Conservation (phyloP, 352 stramenopile species). For the Phytophthora agathidicida region DNA sequence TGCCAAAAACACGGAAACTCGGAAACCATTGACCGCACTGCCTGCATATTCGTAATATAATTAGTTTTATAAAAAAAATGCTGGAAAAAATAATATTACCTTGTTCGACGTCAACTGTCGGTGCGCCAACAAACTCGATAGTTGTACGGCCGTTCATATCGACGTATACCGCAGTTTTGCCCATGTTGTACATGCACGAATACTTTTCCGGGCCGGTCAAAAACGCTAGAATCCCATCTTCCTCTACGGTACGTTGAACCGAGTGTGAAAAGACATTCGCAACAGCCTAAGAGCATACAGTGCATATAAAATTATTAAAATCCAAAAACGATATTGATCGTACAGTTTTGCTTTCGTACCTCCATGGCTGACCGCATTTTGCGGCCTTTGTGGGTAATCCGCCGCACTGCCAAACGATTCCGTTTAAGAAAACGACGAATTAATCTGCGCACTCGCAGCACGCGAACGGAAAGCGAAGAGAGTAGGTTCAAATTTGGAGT, state of each 20-base stretch:
- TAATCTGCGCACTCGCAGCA: too few species aligned
- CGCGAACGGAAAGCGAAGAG: too few species aligned
- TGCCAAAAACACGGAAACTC: conserved; percentile 13
- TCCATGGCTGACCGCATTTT: conserved; percentile 12
- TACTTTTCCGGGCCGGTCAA: background rate
- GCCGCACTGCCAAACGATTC: conserved; percentile 1
- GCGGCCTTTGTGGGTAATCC: conserved; percentile 12
- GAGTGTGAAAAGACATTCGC: conserved; percentile 11
- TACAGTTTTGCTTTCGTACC: background rate
- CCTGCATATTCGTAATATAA: background rate
- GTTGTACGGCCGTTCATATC: conserved; percentile 16
- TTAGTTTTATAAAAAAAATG: conserved; percentile 1
- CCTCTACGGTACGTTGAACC: conserved; percentile 11
- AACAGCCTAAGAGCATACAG: conserved; percentile 9
- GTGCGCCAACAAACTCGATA: conserved; percentile 6
- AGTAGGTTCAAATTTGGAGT: background rate
- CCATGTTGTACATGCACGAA: conserved; percentile 14
- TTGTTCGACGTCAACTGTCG: conserved; percentile 5
- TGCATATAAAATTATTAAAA: background rate
- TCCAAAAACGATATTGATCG: background rate
- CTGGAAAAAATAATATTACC: conserved; percentile 1
- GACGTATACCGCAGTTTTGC: conserved; percentile 12
- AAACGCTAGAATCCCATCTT: background rate
- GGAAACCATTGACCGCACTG: conserved; percentile 8
- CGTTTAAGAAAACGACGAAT: conserved; percentile 4